Conservation (phyloP, 2,329 filamentous ascomycete species). For the Pseudopithomyces maydicus region DNA sequence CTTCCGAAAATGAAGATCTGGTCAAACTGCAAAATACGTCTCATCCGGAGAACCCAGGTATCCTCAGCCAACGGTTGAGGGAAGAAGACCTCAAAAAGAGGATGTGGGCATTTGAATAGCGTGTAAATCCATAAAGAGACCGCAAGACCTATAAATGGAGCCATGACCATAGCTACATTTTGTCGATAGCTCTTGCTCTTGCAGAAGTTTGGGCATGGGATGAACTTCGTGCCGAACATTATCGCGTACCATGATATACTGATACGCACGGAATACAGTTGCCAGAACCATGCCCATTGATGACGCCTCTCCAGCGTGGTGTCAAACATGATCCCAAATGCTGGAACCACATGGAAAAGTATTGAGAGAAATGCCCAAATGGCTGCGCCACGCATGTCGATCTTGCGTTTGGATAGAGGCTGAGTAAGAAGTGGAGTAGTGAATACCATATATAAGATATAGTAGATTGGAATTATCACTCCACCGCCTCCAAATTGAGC, state of each 20-base stretch:
- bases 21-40: conserved; percentile 16
- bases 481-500: conserved; percentile 19
- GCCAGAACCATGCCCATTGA: conserved; percentile 22
- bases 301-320: conserved; percentile 11
- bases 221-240: background rate
- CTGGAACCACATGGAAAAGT: conserved; percentile 8
- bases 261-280: conserved; percentile 16
- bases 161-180: conserved; percentile 4
- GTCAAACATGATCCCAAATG: conserved; percentile 9
- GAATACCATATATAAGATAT: conserved; percentile 9
- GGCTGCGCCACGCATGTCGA: conserved; percentile 8
- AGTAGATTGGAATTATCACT: conserved; percentile 15
- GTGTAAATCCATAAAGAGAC: conserved; percentile 10
- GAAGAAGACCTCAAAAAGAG: conserved; percentile 12
- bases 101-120: conserved; percentile 9
- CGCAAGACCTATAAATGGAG: conserved; percentile 13
- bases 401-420: background rate
- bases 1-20: conserved; percentile 8
- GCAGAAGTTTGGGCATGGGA: background rate
- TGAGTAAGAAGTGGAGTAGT: background rate
- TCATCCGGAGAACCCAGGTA: conserved; percentile 13
- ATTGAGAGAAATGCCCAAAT: conserved; percentile 8
- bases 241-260: conserved; percentile 10
- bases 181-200: conserved; percentile 8
- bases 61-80: conserved; percentile 4